Percentiles rank a stretch among this genome's conserved stretches.
These are phyloP conservation scores for Paspalum vaginatum DNA, from an alignment of 176 grass and related monocot genomes.

Conservation along the genomic window DNA sequence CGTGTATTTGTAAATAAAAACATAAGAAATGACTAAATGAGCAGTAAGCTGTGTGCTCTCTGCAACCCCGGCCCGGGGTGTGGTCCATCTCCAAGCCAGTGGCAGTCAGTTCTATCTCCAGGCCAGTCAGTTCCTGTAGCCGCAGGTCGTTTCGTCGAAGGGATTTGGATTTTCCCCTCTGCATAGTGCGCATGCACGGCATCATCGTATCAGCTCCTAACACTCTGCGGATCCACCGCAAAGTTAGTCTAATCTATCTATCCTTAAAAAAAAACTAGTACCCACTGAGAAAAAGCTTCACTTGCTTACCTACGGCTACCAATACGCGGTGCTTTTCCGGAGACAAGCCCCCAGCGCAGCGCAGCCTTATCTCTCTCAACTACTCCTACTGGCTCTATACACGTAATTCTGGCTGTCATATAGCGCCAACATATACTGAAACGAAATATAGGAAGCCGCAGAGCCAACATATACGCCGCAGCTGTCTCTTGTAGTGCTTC, in stretches of 20 bases:
- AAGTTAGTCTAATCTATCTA: slow-evolving; percentile 40
- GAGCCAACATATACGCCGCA: not conserved
- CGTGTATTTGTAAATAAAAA: no score
- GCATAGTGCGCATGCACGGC: slow-evolving; percentile 35
- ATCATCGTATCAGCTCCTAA: slow-evolving; percentile 45
- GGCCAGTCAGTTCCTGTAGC: not conserved
- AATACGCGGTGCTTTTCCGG: slow-evolving; percentile 29
- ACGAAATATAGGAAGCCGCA: no score
- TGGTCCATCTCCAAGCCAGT: no score
- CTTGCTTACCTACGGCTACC: slow-evolving; percentile 17
- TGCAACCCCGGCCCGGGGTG: no score
- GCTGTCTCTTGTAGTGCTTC: no score
- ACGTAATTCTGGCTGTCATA: slow-evolving; percentile 16
- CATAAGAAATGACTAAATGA: no score
- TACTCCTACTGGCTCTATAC: not conserved
- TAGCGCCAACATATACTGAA: not conserved
- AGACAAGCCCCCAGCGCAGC: not conserved
- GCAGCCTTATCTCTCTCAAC: slow-evolving; percentile 35
- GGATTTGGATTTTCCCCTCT: not conserved
- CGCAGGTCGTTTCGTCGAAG: slow-evolving; percentile 19
- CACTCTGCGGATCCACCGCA: slow-evolving; percentile 25
- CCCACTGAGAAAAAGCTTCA: slow-evolving; percentile 33
- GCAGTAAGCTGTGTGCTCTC: no score
- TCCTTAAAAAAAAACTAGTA: not conserved
- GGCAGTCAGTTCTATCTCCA: no score